Evolutionary conservation across 495 filamentous ascomycete genomes (phyloP).

Genomic region (Schizothecium vesticola): DNA sequence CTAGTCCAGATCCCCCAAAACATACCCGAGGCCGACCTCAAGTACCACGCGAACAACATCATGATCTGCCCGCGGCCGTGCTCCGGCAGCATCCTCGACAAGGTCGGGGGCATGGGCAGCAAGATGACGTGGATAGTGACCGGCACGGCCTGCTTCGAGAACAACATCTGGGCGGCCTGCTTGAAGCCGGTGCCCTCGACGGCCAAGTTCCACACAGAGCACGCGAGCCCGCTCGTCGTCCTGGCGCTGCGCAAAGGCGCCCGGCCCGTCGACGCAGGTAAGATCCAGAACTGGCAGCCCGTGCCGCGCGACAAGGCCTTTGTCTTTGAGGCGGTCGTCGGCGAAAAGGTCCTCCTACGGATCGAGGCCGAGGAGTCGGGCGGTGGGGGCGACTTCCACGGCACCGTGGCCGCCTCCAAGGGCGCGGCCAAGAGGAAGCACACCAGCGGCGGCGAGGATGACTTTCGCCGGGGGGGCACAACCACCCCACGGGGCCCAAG

Average conservation of each 20-base stretch:
- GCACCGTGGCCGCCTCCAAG: slow-evolving; percentile 48
- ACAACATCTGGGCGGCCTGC: slow-evolving; percentile 80
- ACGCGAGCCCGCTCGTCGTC: slow-evolving; percentile 66
- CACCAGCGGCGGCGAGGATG: slow-evolving; percentile 44
- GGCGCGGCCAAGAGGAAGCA: slow-evolving; percentile 50
- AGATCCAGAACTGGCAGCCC: slow-evolving; percentile 81
- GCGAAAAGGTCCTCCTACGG: slow-evolving; percentile 76
- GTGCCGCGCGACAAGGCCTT: slow-evolving; percentile 60
- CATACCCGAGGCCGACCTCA: slow-evolving; percentile 58
- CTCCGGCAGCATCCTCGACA: slow-evolving; percentile 61
- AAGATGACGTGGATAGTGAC: slow-evolving; percentile 80
- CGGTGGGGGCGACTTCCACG: slow-evolving; percentile 51
- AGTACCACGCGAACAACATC: slow-evolving; percentile 82
- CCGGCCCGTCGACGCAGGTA: slow-evolving; percentile 71
- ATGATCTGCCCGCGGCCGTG: slow-evolving; percentile 76
- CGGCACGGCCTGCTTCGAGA: slow-evolving; percentile 65
- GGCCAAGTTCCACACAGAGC: slow-evolving; percentile 66
- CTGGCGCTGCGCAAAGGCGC: slow-evolving; percentile 65
- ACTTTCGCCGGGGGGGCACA: slow-evolving; percentile 22
- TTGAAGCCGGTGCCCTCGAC: slow-evolving; percentile 64
- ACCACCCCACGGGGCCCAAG: slow-evolving; percentile 20
- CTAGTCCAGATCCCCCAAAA: slow-evolving; percentile 59
- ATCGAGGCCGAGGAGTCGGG: slow-evolving; percentile 63
- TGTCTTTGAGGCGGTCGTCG: slow-evolving; percentile 72
- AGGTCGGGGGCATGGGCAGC: slow-evolving; percentile 77